Conservation (phyloP, 2,329 filamentous ascomycete genomes). For the Sarocladium strictum region DNA sequence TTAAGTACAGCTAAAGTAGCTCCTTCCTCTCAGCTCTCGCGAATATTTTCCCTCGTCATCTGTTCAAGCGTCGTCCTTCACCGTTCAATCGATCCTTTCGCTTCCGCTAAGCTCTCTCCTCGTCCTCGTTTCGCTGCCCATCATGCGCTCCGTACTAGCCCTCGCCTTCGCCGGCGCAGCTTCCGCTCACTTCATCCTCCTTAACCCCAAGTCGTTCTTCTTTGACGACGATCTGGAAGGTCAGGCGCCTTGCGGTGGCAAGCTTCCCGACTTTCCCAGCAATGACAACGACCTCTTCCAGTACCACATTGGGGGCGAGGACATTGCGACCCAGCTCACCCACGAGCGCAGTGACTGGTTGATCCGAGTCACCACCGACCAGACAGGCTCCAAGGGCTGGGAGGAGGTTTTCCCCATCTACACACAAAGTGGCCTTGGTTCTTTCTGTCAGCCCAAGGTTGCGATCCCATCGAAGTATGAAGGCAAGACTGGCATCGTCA, state of each 20-base stretch:
- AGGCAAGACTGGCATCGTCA: constrained; percentile 49
- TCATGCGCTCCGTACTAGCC: constrained; percentile 28
- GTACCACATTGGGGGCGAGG: constrained; percentile 53
- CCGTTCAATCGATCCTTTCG: too few species aligned
- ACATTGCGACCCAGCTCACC: constrained; percentile 39
- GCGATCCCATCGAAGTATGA: constrained; percentile 42
- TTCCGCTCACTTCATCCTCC: constrained; percentile 49
- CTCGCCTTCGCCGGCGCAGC: constrained; percentile 31
- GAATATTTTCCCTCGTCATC: too few species aligned
- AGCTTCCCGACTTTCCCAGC: constrained; percentile 37
- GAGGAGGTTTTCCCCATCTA: constrained; percentile 48
- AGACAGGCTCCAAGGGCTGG: constrained; percentile 43
- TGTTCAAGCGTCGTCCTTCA: too few species aligned
- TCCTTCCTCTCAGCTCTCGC: too few species aligned
- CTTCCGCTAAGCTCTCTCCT: not conserved
- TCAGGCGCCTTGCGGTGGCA: constrained; percentile 49
- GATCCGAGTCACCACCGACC: constrained; percentile 50
- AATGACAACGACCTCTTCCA: constrained; percentile 41
- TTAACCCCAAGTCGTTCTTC: constrained; percentile 41
- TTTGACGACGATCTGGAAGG: constrained; percentile 38
- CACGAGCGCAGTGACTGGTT: constrained; percentile 51
- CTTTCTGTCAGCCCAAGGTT: constrained; percentile 46
- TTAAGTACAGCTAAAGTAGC: not conserved
- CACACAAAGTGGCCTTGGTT: constrained; percentile 47
- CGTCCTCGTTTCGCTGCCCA: constrained; percentile 11